Evolutionary conservation across 495 filamentous ascomycete species (phyloP).

Genomic region (Podospora appendiculata): DNA sequence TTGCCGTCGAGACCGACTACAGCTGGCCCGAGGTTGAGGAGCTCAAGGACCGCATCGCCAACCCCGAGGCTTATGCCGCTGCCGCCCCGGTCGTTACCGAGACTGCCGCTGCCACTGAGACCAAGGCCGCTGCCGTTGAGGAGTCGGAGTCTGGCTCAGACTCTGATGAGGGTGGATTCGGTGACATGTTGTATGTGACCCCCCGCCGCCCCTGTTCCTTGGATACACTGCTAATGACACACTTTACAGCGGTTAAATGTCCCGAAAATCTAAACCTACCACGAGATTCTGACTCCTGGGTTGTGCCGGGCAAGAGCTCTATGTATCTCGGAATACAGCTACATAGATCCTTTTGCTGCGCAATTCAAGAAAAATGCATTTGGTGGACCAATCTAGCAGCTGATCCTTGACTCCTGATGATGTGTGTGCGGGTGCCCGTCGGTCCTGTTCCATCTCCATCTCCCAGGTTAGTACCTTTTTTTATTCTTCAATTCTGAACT

Average conservation of each 20-base stretch:
- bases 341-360: conserved; percentile 37
- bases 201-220: not conserved
- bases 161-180: conserved; percentile 48
- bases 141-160: not conserved
- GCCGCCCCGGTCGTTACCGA: conserved; percentile 63
- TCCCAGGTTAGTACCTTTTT: conserved; percentile 34
- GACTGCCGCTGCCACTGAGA: conserved; percentile 44
- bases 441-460: conserved; percentile 3
- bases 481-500: not conserved
- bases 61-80: conserved; percentile 88
- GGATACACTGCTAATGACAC: conserved; percentile 11
- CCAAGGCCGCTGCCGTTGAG: conserved; percentile 49
- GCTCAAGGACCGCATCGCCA: conserved; percentile 98
- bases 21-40: conserved; percentile 93
- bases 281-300: conserved; percentile 27
- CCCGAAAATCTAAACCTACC: conserved; percentile 22
- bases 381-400: conserved; percentile 12
- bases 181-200: conserved; percentile 59
- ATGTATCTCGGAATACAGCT: conserved; percentile 27
- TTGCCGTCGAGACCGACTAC: conserved; percentile 85
- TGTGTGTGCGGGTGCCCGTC: not conserved
- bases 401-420: conserved; percentile 5
- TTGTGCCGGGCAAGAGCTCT: conserved; percentile 27
- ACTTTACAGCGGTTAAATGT: conserved; percentile 35
- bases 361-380: conserved; percentile 31